Evolutionary conservation across 169 alveolate genomes (phyloP).

Genomic region (Plasmodium malariae): DNA sequence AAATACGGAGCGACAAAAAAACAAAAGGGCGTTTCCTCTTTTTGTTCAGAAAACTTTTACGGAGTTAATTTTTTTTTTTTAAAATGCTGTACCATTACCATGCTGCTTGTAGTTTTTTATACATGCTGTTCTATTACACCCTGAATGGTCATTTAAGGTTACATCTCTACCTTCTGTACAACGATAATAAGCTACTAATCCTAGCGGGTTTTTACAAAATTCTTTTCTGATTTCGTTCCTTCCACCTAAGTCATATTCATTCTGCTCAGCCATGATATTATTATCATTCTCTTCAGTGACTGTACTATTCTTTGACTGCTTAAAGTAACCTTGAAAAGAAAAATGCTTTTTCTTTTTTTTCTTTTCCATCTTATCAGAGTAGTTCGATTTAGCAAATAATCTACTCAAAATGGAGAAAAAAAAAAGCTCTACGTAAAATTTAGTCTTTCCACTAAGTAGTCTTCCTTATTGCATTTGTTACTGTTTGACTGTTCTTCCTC

Average conservation of each 20-base stretch:
- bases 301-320: neutral
- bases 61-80: too few species aligned
- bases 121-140: constrained; percentile 38
- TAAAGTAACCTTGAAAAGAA: constrained; percentile 31
- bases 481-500: too few species aligned
- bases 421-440: too few species aligned
- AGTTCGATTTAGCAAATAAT: too few species aligned
- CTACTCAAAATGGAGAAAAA: too few species aligned
- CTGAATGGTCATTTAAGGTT: constrained; percentile 29
- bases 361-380: constrained; percentile 38
- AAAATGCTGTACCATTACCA: constrained; percentile 10
- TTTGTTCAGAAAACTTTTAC: too few species aligned
- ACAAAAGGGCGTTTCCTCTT: too few species aligned
- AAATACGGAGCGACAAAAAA: too few species aligned
- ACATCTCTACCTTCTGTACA: constrained; percentile 50
- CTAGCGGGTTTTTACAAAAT: constrained; percentile 30
- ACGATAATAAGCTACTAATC: constrained; percentile 54
- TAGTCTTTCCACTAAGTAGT: too few species aligned
- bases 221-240: neutral
- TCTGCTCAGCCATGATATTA: neutral
- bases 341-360: constrained; percentile 35
- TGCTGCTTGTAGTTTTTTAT: constrained; percentile 13
- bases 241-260: neutral
- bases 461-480: too few species aligned
- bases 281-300: neutral